phyloP scores from a whole-genome alignment of 2,329 filamentous ascomycete genomes.

The Hypoxylon sp. region DNA sequence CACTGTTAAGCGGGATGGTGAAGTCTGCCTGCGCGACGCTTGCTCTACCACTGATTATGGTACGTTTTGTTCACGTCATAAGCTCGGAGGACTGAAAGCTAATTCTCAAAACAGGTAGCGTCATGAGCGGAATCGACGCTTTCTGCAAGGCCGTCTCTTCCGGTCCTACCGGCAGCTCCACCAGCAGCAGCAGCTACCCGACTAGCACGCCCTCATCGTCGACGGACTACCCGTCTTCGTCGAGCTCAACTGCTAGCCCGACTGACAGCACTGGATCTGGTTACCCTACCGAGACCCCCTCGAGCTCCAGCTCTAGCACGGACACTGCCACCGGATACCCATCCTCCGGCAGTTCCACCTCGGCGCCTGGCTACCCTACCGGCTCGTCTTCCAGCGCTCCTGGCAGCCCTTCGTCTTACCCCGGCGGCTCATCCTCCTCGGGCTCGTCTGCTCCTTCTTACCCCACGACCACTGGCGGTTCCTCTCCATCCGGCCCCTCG shows the following conservation, averaged over 20 bases:
- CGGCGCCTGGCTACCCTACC: conserved; percentile 3
- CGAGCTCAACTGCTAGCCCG: conserved; percentile 13
- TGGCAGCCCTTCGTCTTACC: conserved; percentile 8
- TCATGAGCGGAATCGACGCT: conserved; percentile 50
- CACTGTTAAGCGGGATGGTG: conserved; percentile 51
- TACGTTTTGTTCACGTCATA: conserved; percentile 36
- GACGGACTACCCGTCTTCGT: conserved; percentile 8
- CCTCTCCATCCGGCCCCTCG: conserved; percentile 28
- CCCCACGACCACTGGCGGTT: conserved; percentile 6
- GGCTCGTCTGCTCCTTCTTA: conserved; percentile 13
- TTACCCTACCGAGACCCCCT: conserved; percentile 21
- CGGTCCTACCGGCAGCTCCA: conserved; percentile 19
- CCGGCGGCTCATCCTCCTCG: conserved; percentile 14
- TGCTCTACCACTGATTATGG: conserved; percentile 51
- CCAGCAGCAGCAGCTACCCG: conserved; percentile 1
- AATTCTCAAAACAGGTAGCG: conserved; percentile 39
- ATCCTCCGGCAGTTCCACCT: conserved; percentile 19
- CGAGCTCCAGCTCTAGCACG: conserved; percentile 18
- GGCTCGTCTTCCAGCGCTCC: conserved; percentile 8
- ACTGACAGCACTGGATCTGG: conserved; percentile 22
- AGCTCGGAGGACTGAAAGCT: neutral
- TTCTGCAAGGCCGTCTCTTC: conserved; percentile 49
- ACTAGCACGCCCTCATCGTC: conserved; percentile 11
- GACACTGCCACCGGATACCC: conserved; percentile 4
- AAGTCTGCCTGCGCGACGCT: conserved; percentile 49